phyloP scores from a whole-genome alignment of 345 rosid species.

The Salix koriyanagi region DNA sequence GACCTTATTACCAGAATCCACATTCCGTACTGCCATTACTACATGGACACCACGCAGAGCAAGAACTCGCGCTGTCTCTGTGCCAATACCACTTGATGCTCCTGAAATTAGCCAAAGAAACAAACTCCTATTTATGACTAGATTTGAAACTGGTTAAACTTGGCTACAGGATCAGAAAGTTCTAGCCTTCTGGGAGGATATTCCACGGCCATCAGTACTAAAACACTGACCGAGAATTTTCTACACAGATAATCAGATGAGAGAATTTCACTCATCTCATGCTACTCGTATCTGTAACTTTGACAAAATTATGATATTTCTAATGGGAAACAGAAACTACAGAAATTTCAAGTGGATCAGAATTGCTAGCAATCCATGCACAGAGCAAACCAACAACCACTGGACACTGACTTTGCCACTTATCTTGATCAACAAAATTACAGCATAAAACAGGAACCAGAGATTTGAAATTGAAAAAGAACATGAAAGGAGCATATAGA shows the following conservation, averaged over 20 bases:
- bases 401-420: not conserved
- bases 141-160: not conserved
- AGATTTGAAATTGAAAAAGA: not conserved
- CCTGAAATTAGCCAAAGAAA: constrained; percentile 19
- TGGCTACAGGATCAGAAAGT: no score
- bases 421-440: no score
- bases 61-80: constrained; percentile 37
- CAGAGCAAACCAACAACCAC: not conserved
- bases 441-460: not conserved
- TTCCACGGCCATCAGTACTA: no score
- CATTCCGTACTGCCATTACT: constrained; percentile 31
- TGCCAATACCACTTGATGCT: constrained; percentile 41
- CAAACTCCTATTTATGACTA: not conserved
- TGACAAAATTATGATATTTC: no score
- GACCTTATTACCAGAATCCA: constrained; percentile 26
- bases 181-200: no score
- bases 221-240: no score
- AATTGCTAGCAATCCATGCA: not conserved
- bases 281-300: no score
- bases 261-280: no score
- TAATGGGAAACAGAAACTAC: no score
- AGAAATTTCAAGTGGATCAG: no score
- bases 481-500: not conserved
- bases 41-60: constrained; percentile 26
- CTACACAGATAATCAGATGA: not conserved